phyloP scores from a whole-genome alignment of 2,329 filamentous ascomycete genomes.

The Kalaharituber pfeilii region DNA sequence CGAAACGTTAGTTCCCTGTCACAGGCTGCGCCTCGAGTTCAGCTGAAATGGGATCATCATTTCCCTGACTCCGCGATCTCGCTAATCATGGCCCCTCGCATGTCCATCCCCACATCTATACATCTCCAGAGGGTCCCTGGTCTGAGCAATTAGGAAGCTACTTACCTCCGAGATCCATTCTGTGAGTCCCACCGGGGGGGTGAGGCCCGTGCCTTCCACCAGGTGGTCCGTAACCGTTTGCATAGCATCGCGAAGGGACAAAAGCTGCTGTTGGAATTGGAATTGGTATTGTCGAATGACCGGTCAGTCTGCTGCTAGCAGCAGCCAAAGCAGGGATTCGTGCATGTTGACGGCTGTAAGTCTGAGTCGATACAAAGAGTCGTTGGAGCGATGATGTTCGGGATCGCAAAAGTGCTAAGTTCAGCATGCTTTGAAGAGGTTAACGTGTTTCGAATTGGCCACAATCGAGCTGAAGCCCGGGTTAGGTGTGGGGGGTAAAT shows the following conservation, averaged over 20 bases:
- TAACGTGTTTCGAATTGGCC: no score
- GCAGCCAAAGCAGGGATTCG: neutral
- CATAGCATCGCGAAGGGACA: neutral
- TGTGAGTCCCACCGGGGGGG: constrained; percentile 79
- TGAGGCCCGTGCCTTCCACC: constrained; percentile 40
- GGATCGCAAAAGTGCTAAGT: no score
- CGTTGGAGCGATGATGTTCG: neutral
- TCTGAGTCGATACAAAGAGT: neutral
- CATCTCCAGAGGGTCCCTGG: no score
- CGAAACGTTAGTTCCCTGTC: neutral
- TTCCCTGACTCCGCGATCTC: no score
- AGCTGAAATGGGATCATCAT: no score
- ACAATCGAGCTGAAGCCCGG: no score
- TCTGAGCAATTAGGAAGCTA: constrained; percentile 27
- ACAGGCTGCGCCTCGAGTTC: no score
- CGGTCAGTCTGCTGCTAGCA: neutral
- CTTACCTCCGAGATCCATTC: constrained; percentile 70
- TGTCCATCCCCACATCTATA: no score
- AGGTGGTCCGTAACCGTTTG: constrained; percentile 1
- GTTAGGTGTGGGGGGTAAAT: no score
- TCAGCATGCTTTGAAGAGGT: no score
- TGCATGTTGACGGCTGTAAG: neutral
- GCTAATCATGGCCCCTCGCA: no score
- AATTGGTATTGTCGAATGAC: neutral
- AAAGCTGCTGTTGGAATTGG: neutral